Evolutionary conservation across 352 stramenopile species (phyloP).

Genomic region (Blastocystis sp.): DNA sequence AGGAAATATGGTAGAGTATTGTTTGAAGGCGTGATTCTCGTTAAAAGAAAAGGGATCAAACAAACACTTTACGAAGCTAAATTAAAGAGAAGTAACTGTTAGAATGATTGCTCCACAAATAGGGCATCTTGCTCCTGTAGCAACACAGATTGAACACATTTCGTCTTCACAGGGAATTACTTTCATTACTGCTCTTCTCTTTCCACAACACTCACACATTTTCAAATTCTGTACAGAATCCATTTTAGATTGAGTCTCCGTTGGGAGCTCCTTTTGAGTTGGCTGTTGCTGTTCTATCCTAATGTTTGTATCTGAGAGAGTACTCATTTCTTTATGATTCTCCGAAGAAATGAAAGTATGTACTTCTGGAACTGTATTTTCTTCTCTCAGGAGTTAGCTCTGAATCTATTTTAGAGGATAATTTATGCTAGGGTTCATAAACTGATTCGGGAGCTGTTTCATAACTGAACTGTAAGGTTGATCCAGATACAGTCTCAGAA

Average conservation of each 20-base stretch:
- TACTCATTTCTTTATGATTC: not conserved
- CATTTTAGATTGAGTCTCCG: not conserved
- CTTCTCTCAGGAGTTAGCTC: no score
- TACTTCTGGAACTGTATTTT: not conserved
- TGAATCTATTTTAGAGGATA: no score
- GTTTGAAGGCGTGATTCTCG: no score
- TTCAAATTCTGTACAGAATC: not conserved
- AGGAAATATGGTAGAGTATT: no score
- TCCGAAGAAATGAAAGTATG: not conserved
- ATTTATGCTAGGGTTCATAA: no score
- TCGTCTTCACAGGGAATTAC: not conserved
- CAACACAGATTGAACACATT: not conserved
- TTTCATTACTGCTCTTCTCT: not conserved
- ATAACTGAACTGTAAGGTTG: no score
- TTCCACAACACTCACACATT: slow-evolving; percentile 2
- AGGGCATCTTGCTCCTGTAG: not conserved
- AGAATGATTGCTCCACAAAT: not conserved
- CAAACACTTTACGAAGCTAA: no score
- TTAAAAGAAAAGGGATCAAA: no score
- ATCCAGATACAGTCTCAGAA: no score
- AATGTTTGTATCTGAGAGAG: not conserved
- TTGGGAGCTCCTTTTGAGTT: not conserved
- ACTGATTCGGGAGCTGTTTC: no score
- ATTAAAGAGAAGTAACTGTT: not conserved
- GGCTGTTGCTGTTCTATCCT: not conserved